Conservation (phyloP, 257 asterid species). For the Rauvolfia tetraphylla region DNA sequence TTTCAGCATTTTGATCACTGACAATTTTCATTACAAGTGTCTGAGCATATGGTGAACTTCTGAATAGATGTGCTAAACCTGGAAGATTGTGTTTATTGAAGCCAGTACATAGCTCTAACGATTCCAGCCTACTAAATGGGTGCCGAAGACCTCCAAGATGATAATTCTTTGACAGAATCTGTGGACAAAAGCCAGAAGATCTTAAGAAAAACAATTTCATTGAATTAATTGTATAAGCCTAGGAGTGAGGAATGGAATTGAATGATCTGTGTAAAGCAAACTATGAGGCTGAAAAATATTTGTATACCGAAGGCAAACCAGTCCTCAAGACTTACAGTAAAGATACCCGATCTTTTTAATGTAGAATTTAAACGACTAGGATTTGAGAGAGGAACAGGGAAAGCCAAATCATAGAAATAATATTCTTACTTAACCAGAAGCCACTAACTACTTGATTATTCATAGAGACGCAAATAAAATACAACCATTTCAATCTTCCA, state of each 20-base stretch:
- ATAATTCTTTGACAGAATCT: conserved; percentile 59
- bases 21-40: conserved; percentile 54
- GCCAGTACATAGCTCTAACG: conserved; percentile 54
- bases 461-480: no score
- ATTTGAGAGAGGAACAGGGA: no score
- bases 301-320: no score
- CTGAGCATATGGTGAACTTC: conserved; percentile 46
- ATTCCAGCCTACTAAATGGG: conserved; percentile 45
- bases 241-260: neutral
- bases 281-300: no score
- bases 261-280: no score
- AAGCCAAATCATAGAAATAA: no score
- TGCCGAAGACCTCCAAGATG: conserved; percentile 34
- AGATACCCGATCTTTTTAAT: no score
- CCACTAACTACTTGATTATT: no score
- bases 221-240: neutral
- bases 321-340: no score
- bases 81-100: conserved; percentile 56
- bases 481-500: no score
- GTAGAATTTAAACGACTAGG: no score
- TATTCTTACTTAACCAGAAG: no score
- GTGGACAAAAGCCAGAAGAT: conserved; percentile 5
- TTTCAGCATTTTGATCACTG: conserved; percentile 26
- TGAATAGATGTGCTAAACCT: conserved; percentile 53
- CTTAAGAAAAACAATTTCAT: neutral